Evolutionary conservation across 805 yeast genomes (phyloP), one percentile per base, ranked within the genome.

Genomic region (Candida endomychidarum): DNA sequence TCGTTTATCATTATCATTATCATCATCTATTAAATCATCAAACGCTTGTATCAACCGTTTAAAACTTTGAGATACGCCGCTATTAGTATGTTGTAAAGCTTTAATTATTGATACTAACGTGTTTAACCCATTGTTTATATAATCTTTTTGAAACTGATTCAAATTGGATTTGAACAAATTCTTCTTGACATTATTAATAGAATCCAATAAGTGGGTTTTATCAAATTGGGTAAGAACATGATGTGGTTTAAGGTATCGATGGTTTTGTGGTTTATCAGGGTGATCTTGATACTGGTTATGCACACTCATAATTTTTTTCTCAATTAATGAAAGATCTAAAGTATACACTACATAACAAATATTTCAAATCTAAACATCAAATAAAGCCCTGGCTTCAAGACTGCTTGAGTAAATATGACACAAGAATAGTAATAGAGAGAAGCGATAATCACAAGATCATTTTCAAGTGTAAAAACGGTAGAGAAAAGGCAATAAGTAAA

Each of bases 381-480:
- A 78, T 80, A 47, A 80, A 80, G 53, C 84, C 85, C 4, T 80
- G 85, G 84, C 18, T 38, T 4, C 41, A 24, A 18, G 26, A 32
- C 2, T 21, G 35, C 14, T 57, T 80, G 37, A 78, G 69, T 48
- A 42, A 51, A 8, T 58, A 66, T 35, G 81, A 82, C 4, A 71
- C 78, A 28, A 70, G 70, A 40, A 65, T 80, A 9, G 85, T 78
- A 11, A 80, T 80, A 40, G 85, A 78, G 60, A 59, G 86, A 21
- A 75, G 81, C 3, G 86, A 80, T 56, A 72, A 67, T 34, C 62
- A 74, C 31, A 80, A 80, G 56, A 78, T 80, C 14, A 77, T 80
- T 12, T 80, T 80, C 60, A 75, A 77, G 51, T 80, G 86, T 53
- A 79, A 77, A 48, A 46, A 49, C 18, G 43, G 45, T 8, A 35